These are phyloP conservation scores for Kluyveromyces siamensis DNA, from an alignment of 805 yeast species.

Conservation along the genomic window DNA sequence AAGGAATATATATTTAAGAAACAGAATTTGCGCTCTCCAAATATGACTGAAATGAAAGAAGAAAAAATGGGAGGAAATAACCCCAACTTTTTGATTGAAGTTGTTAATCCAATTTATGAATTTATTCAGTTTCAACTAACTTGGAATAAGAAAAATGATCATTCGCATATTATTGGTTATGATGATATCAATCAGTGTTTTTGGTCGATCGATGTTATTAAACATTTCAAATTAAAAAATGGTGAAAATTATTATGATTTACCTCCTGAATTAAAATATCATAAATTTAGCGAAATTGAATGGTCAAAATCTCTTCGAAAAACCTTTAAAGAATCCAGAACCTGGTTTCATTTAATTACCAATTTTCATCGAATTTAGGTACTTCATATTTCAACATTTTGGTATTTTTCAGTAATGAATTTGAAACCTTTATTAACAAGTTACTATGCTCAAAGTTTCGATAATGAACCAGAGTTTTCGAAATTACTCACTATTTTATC, in stretches of 20 bases:
- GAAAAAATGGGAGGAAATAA: conserved; percentile 21
- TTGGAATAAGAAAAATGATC: conserved; percentile 41
- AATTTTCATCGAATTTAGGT: conserved; percentile 76
- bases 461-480: conserved; percentile 52
- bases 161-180: conserved; percentile 64
- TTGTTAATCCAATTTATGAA: conserved; percentile 32
- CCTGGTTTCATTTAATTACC: conserved; percentile 64
- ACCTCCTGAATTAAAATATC: conserved; percentile 47
- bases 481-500: conserved; percentile 49
- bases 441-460: conserved; percentile 40
- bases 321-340: conserved; percentile 63
- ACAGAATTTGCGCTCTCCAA: too few relatives aligned
- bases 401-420: conserved; percentile 66
- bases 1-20: neutral
- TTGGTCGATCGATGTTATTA: conserved; percentile 68
- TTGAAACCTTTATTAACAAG: conserved; percentile 57
- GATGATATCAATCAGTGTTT: conserved; percentile 85
- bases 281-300: conserved; percentile 40
- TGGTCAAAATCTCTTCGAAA: conserved; percentile 66
- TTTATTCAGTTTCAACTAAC: conserved; percentile 22
- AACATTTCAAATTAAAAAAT: conserved; percentile 39
- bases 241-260: conserved; percentile 42
- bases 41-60: neutral
- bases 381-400: conserved; percentile 60
- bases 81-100: conserved; percentile 23